These are phyloP conservation scores for Sporisorium exsertum DNA, from an alignment of 1,284 basidiomycete genomes.

Conservation along the genomic window DNA sequence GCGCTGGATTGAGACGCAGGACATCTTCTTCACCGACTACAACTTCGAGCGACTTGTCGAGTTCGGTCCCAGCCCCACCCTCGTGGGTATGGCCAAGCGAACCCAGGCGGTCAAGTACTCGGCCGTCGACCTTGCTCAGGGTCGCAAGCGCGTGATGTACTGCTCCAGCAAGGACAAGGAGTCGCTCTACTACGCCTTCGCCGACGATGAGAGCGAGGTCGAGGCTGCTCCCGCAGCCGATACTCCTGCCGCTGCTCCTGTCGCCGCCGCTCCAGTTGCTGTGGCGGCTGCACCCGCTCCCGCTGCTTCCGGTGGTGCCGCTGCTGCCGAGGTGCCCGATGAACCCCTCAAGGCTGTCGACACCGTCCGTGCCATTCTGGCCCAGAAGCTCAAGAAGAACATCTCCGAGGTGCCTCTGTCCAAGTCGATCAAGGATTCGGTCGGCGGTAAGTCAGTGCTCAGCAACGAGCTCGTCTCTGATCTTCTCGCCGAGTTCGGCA, in stretches of 20 bases:
- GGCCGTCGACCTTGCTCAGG: conserved; percentile 84
- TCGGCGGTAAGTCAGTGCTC: conserved; percentile 96
- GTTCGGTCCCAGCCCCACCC: conserved; percentile 93
- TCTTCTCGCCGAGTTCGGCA: conserved; percentile 75
- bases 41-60: conserved; percentile 94
- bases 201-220: conserved; percentile 77
- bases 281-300: conserved; percentile 72
- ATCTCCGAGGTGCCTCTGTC: conserved; percentile 87
- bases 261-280: conserved; percentile 70
- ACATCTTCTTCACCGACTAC: conserved; percentile 87
- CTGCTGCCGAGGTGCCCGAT: conserved; percentile 81
- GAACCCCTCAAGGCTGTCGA: conserved; percentile 91
- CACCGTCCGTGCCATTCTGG: conserved; percentile 87
- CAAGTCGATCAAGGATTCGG: conserved; percentile 97
- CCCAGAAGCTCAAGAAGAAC: conserved; percentile 97
- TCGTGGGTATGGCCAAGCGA: conserved; percentile 94
- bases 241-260: conserved; percentile 68
- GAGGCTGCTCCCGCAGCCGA: conserved; percentile 71
- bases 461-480: conserved; percentile 95
- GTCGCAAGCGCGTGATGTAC: conserved; percentile 82
- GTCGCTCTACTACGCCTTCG: conserved; percentile 97
- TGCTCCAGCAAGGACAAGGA: conserved; percentile 95
- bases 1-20: conserved; percentile 98
- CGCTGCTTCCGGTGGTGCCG: conserved; percentile 72
- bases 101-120: conserved; percentile 98